These are phyloP conservation scores for Hyaloscypha finlandica DNA, from an alignment of 495 filamentous ascomycete genomes.

Conservation along the genomic window DNA sequence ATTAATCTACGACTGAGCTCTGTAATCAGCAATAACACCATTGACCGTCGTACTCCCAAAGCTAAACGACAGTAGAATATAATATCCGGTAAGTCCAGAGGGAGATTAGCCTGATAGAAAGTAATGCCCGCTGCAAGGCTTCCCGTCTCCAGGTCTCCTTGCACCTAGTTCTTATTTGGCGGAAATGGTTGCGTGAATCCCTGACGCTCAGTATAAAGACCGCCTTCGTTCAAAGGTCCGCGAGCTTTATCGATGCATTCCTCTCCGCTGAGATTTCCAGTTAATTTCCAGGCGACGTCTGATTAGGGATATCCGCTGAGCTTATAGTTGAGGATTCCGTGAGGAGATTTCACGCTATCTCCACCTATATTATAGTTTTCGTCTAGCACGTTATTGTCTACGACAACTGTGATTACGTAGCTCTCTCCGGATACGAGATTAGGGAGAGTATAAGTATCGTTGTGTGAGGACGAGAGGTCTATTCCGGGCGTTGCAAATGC, in stretches of 20 bases:
- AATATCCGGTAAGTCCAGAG: slow-evolving; percentile 57
- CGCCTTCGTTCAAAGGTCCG: slow-evolving; percentile 79
- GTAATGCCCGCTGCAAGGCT: slow-evolving; percentile 56
- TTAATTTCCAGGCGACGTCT: slow-evolving; percentile 71
- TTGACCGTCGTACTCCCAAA: slow-evolving; percentile 50
- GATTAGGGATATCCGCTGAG: slow-evolving; percentile 44
- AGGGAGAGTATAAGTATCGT: slow-evolving; percentile 59
- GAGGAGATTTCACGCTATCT: slow-evolving; percentile 67
- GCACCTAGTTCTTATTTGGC: slow-evolving; percentile 50
- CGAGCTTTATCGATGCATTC: slow-evolving; percentile 63
- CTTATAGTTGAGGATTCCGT: slow-evolving; percentile 48
- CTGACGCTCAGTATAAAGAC: slow-evolving; percentile 67
- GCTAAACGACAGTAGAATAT: slow-evolving; percentile 63
- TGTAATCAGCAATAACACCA: slow-evolving; percentile 42
- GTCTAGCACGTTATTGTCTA: slow-evolving; percentile 74
- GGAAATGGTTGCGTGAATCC: slow-evolving; percentile 68
- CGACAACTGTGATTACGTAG: slow-evolving; percentile 68
- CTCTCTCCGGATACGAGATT: slow-evolving; percentile 50
- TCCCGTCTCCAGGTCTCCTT: slow-evolving; percentile 53
- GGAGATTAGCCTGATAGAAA: slow-evolving; percentile 63
- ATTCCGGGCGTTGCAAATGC: too few species aligned
- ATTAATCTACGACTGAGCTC: slow-evolving; percentile 71
- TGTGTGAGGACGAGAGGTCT: slow-evolving; percentile 37
- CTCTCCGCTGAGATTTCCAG: slow-evolving; percentile 77
- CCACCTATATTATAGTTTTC: slow-evolving; percentile 61